Evolutionary conservation across 2,329 filamentous ascomycete species (phyloP).

Genomic region (Colletotrichum cereale): DNA sequence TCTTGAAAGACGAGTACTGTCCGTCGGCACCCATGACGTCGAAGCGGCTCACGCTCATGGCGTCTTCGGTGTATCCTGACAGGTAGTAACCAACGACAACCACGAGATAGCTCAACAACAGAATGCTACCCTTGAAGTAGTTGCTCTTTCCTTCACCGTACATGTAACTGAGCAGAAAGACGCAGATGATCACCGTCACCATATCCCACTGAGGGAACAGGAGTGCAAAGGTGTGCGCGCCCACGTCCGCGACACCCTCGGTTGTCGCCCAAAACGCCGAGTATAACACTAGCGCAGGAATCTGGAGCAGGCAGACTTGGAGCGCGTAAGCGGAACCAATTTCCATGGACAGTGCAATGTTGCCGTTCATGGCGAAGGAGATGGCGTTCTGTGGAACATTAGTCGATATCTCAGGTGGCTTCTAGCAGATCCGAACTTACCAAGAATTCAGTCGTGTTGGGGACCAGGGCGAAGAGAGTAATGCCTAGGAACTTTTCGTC

Average conservation of each 20-base stretch:
- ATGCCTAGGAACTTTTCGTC: slow-evolving; percentile 98
- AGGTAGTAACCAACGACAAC: slow-evolving; percentile 94
- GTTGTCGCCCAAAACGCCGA: slow-evolving; percentile 75
- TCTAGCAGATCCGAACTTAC: slow-evolving; percentile 64
- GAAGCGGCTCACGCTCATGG: slow-evolving; percentile 62
- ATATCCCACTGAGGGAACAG: slow-evolving; percentile 99
- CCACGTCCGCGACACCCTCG: slow-evolving; percentile 54
- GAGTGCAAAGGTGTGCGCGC: slow-evolving; percentile 80
- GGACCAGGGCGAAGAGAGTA: slow-evolving; percentile 94
- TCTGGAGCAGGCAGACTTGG: slow-evolving; percentile 94
- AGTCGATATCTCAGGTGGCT: neutral
- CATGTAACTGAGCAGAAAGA: slow-evolving; percentile 97
- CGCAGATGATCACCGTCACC: slow-evolving; percentile 95
- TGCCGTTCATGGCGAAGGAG: slow-evolving; percentile 99
- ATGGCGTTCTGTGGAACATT: slow-evolving; percentile 82
- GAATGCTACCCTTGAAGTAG: slow-evolving; percentile 98
- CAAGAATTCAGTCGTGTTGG: slow-evolving; percentile 98
- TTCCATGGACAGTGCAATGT: slow-evolving; percentile 98
- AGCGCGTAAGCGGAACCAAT: slow-evolving; percentile 97
- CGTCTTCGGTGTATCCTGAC: slow-evolving; percentile 67
- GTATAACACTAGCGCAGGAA: slow-evolving; percentile 92
- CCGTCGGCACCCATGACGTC: slow-evolving; percentile 66
- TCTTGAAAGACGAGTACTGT: slow-evolving; percentile 65
- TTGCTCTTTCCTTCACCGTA: slow-evolving; percentile 99
- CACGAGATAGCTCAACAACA: slow-evolving; percentile 92